phyloP scores from a whole-genome alignment of 495 filamentous ascomycete species.

The Aspergillus mulundensis region DNA sequence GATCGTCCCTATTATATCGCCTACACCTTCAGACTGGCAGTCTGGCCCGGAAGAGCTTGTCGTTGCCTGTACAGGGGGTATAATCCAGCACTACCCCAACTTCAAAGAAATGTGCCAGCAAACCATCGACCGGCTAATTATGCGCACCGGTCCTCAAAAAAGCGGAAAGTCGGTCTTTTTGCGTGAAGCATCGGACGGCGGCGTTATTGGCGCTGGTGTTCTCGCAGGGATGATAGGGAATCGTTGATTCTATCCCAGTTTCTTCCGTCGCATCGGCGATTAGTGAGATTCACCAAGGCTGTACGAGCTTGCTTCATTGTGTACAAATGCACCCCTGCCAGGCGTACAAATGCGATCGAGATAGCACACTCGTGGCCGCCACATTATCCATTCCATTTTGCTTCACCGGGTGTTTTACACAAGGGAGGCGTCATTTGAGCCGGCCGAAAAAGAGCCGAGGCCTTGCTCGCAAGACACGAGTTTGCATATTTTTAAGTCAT shows the following conservation, averaged over 20 bases:
- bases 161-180: constrained; percentile 59
- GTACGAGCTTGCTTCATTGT: neutral
- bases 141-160: constrained; percentile 49
- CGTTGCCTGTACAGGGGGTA: constrained; percentile 75
- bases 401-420: neutral
- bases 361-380: neutral
- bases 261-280: neutral
- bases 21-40: constrained; percentile 39
- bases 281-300: neutral
- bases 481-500: neutral
- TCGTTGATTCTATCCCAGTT: constrained; percentile 15
- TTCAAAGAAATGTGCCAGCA: constrained; percentile 66
- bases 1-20: constrained; percentile 44
- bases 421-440: neutral
- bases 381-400: neutral
- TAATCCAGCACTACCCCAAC: constrained; percentile 70
- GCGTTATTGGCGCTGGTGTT: constrained; percentile 72
- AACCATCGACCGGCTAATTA: constrained; percentile 62
- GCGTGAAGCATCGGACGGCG: constrained; percentile 68
- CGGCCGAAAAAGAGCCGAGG: neutral
- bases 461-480: neutral
- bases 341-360: neutral
- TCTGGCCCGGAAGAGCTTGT: constrained; percentile 59
- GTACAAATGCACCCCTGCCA: neutral
- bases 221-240: constrained; percentile 57